A percentile compares a stretch with the other conserved stretches of the same genome.
These are phyloP conservation scores for Trypanosomatidae sp. DNA, from an alignment of 208 protist species.

Conservation along the genomic window DNA sequence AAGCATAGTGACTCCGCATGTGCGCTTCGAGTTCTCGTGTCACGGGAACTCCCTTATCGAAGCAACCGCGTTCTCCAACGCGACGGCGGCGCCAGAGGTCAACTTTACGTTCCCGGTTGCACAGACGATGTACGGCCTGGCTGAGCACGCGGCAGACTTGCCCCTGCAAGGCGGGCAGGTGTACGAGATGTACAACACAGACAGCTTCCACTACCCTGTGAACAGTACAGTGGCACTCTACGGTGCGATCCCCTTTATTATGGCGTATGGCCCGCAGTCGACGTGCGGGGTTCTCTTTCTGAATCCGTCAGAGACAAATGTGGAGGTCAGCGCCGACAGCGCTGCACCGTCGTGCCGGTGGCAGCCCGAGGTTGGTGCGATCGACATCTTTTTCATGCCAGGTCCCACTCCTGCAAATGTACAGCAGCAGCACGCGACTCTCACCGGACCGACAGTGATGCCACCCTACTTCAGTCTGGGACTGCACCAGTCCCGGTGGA, in stretches of 20 bases:
- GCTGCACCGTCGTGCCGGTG: constrained; percentile 77
- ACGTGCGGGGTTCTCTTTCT: constrained; percentile 94
- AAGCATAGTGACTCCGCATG: background rate
- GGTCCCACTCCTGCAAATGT: constrained; percentile 88
- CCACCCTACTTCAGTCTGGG: constrained; percentile 97
- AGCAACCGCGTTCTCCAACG: constrained; percentile 4
- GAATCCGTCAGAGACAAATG: constrained; percentile 91
- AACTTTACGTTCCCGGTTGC: constrained; percentile 56
- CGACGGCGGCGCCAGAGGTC: constrained; percentile 13
- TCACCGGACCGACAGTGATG: constrained; percentile 94
- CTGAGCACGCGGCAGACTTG: constrained; percentile 94
- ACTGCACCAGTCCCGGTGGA: constrained; percentile 99
- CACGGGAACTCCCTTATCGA: constrained; percentile 13
- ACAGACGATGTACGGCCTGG: constrained; percentile 94
- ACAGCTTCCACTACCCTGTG: constrained; percentile 98
- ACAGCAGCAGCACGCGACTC: constrained; percentile 90
- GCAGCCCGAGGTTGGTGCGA: constrained; percentile 91
- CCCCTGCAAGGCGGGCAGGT: constrained; percentile 71
- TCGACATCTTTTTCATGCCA: constrained; percentile 97
- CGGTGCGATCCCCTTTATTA: constrained; percentile 96
- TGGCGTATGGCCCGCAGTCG: constrained; percentile 65
- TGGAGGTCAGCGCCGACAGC: constrained; percentile 27
- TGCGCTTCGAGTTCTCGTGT: constrained; percentile 26
- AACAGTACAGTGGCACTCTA: constrained; percentile 96
- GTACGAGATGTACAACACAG: constrained; percentile 97